Evolutionary conservation across 1,284 basidiomycete genomes (phyloP).

Genomic region (Pseudozyma thailandica): DNA sequence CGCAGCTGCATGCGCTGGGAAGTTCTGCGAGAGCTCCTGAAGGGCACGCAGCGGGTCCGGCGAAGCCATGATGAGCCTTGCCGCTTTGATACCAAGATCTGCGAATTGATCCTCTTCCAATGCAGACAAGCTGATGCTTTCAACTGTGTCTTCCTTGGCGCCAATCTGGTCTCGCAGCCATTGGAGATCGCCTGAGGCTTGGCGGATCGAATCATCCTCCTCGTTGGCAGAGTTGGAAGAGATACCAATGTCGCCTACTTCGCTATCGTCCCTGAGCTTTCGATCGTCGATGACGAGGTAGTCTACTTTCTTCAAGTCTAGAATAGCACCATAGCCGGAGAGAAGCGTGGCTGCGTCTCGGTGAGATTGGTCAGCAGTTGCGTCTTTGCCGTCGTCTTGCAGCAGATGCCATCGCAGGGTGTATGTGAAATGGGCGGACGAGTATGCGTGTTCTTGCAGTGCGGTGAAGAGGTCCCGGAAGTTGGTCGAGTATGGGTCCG

Average conservation of each 20-base stretch:
- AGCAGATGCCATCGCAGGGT: conserved; percentile 66
- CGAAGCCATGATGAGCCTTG: conserved; percentile 48
- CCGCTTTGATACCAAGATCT: conserved; percentile 48
- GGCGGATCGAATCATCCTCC: conserved; percentile 3
- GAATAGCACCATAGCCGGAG: conserved; percentile 87
- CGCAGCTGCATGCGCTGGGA: conserved; percentile 52
- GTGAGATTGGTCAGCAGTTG: background rate
- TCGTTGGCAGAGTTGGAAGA: conserved; percentile 10
- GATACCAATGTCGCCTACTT: conserved; percentile 32
- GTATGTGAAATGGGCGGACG: conserved; percentile 39
- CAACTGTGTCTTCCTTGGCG: conserved; percentile 2
- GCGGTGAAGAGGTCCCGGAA: conserved; percentile 48
- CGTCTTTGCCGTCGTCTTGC: background rate
- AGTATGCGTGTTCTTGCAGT: conserved; percentile 31
- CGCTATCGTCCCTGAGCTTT: conserved; percentile 46
- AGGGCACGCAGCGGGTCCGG: conserved; percentile 60
- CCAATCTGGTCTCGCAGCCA: conserved; percentile 43
- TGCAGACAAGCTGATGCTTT: conserved; percentile 5
- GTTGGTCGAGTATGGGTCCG: conserved; percentile 57
- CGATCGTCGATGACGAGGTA: conserved; percentile 80
- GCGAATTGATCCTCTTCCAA: conserved; percentile 37
- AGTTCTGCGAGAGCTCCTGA: conserved; percentile 59
- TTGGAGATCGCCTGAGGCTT: conserved; percentile 7
- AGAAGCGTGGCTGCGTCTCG: conserved; percentile 68
- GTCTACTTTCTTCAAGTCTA: conserved; percentile 96